Evolutionary conservation across 352 stramenopile species (phyloP), one percentile per base, ranked within the genome.

Genomic region (Phytophthora ohioensis): DNA sequence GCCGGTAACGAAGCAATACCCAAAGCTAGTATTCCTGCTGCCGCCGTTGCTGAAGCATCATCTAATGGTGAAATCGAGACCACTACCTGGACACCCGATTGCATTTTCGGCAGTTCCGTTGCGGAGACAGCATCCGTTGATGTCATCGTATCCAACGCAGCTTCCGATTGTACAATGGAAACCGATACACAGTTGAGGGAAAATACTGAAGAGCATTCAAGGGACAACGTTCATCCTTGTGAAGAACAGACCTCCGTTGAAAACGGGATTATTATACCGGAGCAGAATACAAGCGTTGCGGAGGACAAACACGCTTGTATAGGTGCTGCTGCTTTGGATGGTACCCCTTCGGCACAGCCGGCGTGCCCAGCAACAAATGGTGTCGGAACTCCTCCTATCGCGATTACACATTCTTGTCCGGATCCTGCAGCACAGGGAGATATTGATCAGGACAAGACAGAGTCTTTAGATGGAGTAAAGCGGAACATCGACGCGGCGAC

Each of bases 21-120:
- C 21, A 2, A n/a, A 8, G 7, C 2, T 2, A 4, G 7, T 64
- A 55, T 34, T 7, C 3, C 38, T 34, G 12, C 15, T 4, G n/a
- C 8, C 17, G 32, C n/a, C 35, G n/a, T 57, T 38, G 64, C 32
- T 13, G 39, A 35, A 39, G 17, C 36, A 43, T 12, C 38, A 46
- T 35, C 52, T 15, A 64, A 31, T 57, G 47, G 39, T n/a, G 36
- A 8, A 32, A 36, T 47, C n/a, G 13, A 68, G 15, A 13, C 27
- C 42, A 62, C 27, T 12, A 13, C 12, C 10, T 31, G 13, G 46
- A 12, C 21, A 65, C 11, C 21, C n/a, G 15, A 34, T 61, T 21
- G 2, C 30, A 39, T 12, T 31, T 32, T 46, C 13, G 35, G 4
- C 27, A 51, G 10, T 35, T 9, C 27, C 38, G 47, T 36, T 7